phyloP scores from a whole-genome alignment of 2,329 filamentous ascomycete genomes.

The Ophiostoma himal-ulmi region DNA sequence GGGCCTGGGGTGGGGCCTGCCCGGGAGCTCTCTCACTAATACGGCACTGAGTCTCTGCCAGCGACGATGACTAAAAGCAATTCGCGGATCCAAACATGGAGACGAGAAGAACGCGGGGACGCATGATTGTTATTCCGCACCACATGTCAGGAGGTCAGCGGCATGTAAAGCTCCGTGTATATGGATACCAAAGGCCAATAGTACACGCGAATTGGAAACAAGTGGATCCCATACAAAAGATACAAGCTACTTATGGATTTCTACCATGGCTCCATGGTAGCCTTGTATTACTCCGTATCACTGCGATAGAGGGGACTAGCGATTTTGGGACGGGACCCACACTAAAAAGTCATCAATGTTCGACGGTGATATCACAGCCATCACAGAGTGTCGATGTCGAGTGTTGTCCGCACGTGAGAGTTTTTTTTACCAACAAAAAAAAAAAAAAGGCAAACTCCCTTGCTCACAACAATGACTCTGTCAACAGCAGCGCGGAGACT shows the following conservation, averaged over 20 bases:
- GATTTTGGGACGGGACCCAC: slow-evolving; percentile 1
- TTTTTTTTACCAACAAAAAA: background rate
- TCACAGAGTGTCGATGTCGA: background rate
- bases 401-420: background rate
- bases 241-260: background rate
- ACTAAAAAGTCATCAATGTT: slow-evolving; percentile 19
- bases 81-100: slow-evolving; percentile 5
- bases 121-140: slow-evolving; percentile 22
- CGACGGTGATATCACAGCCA: background rate
- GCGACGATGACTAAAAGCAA: background rate
- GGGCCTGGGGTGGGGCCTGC: slow-evolving; percentile 12
- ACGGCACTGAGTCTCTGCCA: background rate
- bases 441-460: background rate
- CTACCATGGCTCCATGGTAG: no score
- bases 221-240: background rate
- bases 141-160: slow-evolving; percentile 3
- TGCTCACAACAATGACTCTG: slow-evolving; percentile 17
- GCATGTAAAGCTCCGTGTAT: background rate
- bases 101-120: slow-evolving; percentile 16
- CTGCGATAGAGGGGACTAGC: background rate
- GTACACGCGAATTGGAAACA: background rate
- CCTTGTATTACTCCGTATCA: background rate
- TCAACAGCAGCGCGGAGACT: slow-evolving; percentile 17
- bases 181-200: slow-evolving; percentile 4
- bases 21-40: slow-evolving; percentile 4